A percentile compares a stretch with the other conserved stretches of the same genome.
Conservation (phyloP, 2,329 filamentous ascomycete species). For the Graphiopsis chlorocephala region DNA sequence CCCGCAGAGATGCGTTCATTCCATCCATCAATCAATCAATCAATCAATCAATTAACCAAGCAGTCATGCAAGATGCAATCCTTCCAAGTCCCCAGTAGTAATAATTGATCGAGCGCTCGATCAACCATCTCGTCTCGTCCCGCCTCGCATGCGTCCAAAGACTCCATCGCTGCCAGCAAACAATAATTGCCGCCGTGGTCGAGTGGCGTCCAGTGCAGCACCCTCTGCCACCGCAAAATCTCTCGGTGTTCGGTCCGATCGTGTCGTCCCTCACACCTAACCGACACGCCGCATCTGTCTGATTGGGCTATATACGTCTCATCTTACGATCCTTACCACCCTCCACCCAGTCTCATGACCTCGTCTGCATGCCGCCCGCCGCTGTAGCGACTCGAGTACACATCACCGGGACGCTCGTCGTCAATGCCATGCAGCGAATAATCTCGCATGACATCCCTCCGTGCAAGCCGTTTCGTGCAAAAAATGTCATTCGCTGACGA, state of each 20-base stretch:
- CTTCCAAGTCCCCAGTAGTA: not conserved
- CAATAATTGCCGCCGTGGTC: not conserved
- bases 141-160: not conserved
- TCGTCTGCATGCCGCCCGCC: not conserved
- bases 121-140: not conserved
- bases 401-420: not conserved
- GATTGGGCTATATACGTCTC: not conserved
- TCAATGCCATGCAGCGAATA: not conserved
- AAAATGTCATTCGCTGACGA: not conserved
- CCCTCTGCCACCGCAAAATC: not conserved
- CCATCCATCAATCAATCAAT: not conserved
- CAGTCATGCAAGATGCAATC: not conserved
- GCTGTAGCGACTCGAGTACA: not conserved
- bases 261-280: not conserved
- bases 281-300: not conserved
- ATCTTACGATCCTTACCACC: not conserved
- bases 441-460: not conserved
- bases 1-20: not conserved
- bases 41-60: not conserved
- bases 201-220: not conserved
- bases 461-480: not conserved
- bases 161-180: not conserved
- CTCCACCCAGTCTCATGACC: constrained; percentile 3
- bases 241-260: constrained; percentile 10
- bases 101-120: not conserved